Evolutionary conservation across 2,329 filamentous ascomycete genomes (phyloP), one percentile per base, ranked within the genome.

Genomic region (Xylaria sp.): DNA sequence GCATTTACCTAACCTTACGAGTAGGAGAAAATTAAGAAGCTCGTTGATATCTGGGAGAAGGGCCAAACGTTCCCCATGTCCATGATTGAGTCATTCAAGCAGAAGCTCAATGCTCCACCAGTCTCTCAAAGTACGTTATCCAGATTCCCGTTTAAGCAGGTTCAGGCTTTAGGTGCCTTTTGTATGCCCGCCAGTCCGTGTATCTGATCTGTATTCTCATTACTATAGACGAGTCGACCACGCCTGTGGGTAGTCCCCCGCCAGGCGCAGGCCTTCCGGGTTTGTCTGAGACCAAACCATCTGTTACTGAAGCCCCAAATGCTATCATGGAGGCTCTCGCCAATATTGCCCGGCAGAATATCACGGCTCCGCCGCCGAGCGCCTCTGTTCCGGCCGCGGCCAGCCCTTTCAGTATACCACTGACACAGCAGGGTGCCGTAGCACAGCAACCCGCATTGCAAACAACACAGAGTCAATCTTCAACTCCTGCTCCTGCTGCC

Each of bases 21-120:
- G 85, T 91, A 96, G 92, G 94, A 97, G 80, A 98, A 98, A 85
- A 95, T 98, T 82, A 91, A 87, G 80, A 98, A 98, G 81, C 88
- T 99, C 76, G 86, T 98, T 83, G 94, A 97, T 80, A 99, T 99
- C 75, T 99, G 96, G 96, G 94, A 98, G 80, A 96, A 96, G 78
- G 94, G 93, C 73, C 91, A 92, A 79, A 98, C 94, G 25, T 98
- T 99, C 81, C 94, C 96, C 32, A 80, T 87, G 51, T 82, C 90
- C 63, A 91, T 97, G 89, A 88, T 99, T 76, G 86, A 86, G 71
- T 89, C 89, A 46, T 97, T 97, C 86, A 95, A 94, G 82, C 87
- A 93, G 78, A 94, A 93, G 81, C 81, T 97, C 76, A 91, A 86
- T 72, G 86, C 89, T 70, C 84, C 87, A 64, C 84, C 87, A 59